Evolutionary conservation across 2,329 filamentous ascomycete genomes (phyloP).

Genomic region (Penicillium capsulatum): DNA sequence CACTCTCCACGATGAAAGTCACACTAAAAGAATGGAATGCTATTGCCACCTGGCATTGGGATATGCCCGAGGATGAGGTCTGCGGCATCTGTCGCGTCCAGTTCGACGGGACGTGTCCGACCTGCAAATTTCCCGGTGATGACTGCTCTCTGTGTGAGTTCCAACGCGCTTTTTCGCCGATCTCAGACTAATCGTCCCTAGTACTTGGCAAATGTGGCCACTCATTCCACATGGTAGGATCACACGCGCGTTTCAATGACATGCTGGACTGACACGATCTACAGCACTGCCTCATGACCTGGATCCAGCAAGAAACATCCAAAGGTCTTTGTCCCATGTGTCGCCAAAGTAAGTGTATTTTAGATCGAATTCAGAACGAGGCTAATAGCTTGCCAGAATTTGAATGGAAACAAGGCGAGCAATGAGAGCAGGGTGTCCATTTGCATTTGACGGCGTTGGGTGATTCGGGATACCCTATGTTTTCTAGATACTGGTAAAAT

Average conservation of each 20-base stretch:
- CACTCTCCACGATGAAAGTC: conserved; percentile 70
- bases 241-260: neutral
- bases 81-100: conserved; percentile 98
- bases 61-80: conserved; percentile 94
- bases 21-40: conserved; percentile 90
- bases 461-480: conserved; percentile 9
- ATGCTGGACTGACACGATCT: neutral
- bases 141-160: conserved; percentile 79
- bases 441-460: conserved; percentile 12
- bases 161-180: conserved; percentile 32
- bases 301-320: conserved; percentile 91
- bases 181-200: conserved; percentile 36
- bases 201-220: conserved; percentile 96
- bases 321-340: conserved; percentile 98
- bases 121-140: conserved; percentile 96
- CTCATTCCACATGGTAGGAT: conserved; percentile 86
- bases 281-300: conserved; percentile 80
- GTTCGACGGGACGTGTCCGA: conserved; percentile 95
- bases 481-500: neutral
- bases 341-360: conserved; percentile 66
- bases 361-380: neutral
- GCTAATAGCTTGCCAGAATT: conserved; percentile 43
- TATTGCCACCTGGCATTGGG: conserved; percentile 96
- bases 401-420: conserved; percentile 49
- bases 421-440: conserved; percentile 19